Conservation (phyloP, 2,329 filamentous ascomycete genomes). For the Fusarium caatingaense region DNA sequence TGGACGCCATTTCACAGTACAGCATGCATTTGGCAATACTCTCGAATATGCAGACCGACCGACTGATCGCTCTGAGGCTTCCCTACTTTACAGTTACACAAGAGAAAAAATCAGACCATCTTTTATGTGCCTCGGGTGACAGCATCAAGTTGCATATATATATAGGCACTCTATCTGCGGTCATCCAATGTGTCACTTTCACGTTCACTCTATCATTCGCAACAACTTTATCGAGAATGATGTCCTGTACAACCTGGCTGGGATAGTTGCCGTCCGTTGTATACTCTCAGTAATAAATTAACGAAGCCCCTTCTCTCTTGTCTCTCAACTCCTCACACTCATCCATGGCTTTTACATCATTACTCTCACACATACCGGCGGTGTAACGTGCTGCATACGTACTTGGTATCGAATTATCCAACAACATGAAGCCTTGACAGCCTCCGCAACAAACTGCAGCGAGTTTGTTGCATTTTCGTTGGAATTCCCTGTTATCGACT, state of each 20-base stretch:
- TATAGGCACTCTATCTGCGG: neutral
- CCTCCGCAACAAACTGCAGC: neutral
- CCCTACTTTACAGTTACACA: neutral
- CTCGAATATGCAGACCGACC: neutral
- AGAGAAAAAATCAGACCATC: neutral
- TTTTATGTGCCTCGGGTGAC: neutral
- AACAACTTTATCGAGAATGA: neutral
- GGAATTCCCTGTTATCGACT: neutral
- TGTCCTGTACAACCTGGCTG: neutral
- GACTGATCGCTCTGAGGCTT: too few species aligned
- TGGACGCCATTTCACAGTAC: neutral
- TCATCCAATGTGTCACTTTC: neutral
- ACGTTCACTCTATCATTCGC: neutral
- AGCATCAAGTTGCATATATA: neutral
- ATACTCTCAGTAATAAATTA: neutral
- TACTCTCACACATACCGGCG: neutral
- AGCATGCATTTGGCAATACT: neutral
- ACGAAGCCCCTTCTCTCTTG: neutral
- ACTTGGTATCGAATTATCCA: neutral
- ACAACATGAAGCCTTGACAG: neutral
- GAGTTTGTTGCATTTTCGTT: neutral
- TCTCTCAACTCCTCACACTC: neutral
- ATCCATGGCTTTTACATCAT: neutral
- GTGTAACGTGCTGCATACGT: constrained; percentile 9
- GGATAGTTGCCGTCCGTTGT: neutral